These are phyloP conservation scores for Tylopilus sp. DNA, from an alignment of 1,284 basidiomycete species.

Conservation along the genomic window DNA sequence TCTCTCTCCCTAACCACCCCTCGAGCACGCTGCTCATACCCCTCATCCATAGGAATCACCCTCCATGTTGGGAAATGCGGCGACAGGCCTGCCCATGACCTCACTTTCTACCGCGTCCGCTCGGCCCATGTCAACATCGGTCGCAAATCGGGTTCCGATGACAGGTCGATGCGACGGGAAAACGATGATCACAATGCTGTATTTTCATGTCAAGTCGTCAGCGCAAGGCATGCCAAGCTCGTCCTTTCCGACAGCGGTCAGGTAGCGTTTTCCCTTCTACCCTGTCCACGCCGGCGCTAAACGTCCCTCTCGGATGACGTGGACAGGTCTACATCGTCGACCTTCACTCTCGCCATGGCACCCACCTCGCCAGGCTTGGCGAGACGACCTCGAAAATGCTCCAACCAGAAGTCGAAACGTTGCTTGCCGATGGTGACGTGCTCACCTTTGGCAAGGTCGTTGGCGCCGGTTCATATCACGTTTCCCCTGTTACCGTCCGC, in stretches of 20 bases:
- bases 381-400: conserved; percentile 20
- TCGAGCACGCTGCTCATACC: conserved; percentile 11
- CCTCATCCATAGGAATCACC: conserved; percentile 21
- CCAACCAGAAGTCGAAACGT: conserved; percentile 37
- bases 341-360: conserved; percentile 34
- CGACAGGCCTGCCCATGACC: conserved; percentile 28
- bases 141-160: conserved; percentile 35
- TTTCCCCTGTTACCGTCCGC: conserved; percentile 56
- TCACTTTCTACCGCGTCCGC: conserved; percentile 29
- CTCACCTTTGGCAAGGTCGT: conserved; percentile 73
- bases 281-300: conserved; percentile 12
- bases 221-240: conserved; percentile 34
- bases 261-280: conserved; percentile 14
- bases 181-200: conserved; percentile 35
- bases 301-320: neutral
- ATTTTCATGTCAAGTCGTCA: conserved; percentile 34
- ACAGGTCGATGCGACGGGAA: conserved; percentile 35
- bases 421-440: conserved; percentile 58
- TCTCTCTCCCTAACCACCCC: conserved; percentile 7
- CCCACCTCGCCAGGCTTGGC: conserved; percentile 23
- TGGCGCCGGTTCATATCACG: conserved; percentile 51
- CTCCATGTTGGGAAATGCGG: conserved; percentile 32
- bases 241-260: conserved; percentile 32
- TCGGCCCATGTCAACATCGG: conserved; percentile 31
- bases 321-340: conserved; percentile 32